These are phyloP conservation scores for Pichia eremophila DNA, from an alignment of 805 yeast species.

Conservation along the genomic window DNA sequence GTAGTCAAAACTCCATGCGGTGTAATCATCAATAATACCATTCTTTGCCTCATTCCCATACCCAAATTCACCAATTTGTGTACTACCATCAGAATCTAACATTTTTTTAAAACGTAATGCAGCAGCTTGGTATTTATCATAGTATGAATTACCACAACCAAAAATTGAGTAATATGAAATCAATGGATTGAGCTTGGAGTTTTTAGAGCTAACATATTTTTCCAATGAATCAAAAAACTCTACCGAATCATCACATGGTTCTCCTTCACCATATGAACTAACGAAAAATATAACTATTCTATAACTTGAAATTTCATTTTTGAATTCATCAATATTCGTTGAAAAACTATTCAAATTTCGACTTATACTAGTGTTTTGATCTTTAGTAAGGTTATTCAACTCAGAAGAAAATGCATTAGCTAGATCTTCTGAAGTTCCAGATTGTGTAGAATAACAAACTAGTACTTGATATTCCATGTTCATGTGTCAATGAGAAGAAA, in stretches of 20 bases:
- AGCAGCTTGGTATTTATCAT: conserved; percentile 79
- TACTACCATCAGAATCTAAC: conserved; percentile 53
- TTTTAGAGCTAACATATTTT: no score
- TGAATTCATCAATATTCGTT: not conserved
- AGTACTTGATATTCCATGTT: conserved; percentile 16
- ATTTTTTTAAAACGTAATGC: conserved; percentile 48
- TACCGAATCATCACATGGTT: conserved; percentile 84
- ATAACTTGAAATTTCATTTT: not conserved
- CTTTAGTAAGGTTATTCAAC: conserved; percentile 16
- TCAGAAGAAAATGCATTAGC: conserved; percentile 29
- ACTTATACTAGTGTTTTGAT: not conserved
- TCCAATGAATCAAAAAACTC: conserved; percentile 39
- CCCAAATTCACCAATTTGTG: conserved; percentile 55
- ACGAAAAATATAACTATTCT: conserved; percentile 44
- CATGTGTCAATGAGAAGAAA: no score
- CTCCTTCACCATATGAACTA: conserved; percentile 96
- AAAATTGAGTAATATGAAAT: conserved; percentile 50
- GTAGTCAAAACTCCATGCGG: conserved; percentile 84
- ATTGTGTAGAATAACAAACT: conserved; percentile 80
- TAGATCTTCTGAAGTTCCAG: conserved; percentile 91
- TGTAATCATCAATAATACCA: conserved; percentile 80
- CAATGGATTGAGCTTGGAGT: conserved; percentile 15
- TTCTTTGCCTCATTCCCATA: conserved; percentile 90
- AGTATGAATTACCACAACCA: conserved; percentile 89
- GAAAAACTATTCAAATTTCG: not conserved